These are phyloP conservation scores for Pseudonectria foliicola DNA, from an alignment of 2,329 filamentous ascomycete species.

Conservation along the genomic window DNA sequence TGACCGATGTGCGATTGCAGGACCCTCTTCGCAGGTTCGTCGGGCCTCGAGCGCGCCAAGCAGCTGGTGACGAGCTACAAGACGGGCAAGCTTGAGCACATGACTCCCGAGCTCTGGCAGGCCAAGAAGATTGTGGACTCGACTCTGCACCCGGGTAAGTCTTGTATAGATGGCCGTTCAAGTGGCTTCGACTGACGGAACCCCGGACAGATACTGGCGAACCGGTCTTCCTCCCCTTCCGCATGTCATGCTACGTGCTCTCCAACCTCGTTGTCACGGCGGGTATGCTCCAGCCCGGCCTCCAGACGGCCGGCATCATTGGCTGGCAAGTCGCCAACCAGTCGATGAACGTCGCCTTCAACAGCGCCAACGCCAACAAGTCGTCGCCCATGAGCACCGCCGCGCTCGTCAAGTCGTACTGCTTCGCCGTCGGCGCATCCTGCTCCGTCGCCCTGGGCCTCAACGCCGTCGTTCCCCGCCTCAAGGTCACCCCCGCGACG, in stretches of 20 bases:
- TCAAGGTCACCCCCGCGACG: conserved; percentile 72
- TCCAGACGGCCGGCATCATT: conserved; percentile 74
- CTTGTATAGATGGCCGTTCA: background rate
- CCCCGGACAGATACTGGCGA: conserved; percentile 71
- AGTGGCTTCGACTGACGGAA: conserved; percentile 7
- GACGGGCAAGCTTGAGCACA: conserved; percentile 66
- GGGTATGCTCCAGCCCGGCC: conserved; percentile 90
- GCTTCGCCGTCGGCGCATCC: conserved; percentile 83
- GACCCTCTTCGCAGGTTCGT: conserved; percentile 72
- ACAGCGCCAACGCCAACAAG: conserved; percentile 97
- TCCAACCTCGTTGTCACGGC: conserved; percentile 92
- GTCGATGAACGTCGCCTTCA: conserved; percentile 96
- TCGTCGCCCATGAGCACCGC: conserved; percentile 77
- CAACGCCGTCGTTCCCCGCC: conserved; percentile 79
- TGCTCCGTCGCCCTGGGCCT: conserved; percentile 91
- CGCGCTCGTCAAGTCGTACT: conserved; percentile 82
- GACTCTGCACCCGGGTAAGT: conserved; percentile 83
- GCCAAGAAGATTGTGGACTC: conserved; percentile 98
- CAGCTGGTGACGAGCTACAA: conserved; percentile 77
- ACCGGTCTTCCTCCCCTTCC: conserved; percentile 87
- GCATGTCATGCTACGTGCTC: conserved; percentile 93
- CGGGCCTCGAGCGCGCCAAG: conserved; percentile 82
- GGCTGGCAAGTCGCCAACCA: conserved; percentile 96
- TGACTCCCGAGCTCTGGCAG: conserved; percentile 87
- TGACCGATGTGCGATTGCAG: conserved; percentile 38